Conservation (phyloP, 495 filamentous ascomycete genomes). For the Tuber borchii region DNA sequence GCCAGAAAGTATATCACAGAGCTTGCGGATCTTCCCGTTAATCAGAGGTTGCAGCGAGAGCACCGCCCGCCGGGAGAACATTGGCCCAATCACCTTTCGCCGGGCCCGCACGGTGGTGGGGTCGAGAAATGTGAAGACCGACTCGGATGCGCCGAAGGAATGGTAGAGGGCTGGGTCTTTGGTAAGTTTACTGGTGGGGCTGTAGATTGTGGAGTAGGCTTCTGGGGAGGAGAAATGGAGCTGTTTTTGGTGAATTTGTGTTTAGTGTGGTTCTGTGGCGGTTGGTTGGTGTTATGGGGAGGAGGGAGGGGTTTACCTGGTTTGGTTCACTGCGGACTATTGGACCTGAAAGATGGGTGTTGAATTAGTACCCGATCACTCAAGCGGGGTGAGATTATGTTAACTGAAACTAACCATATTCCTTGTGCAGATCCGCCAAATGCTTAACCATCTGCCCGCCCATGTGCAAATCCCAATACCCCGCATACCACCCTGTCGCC, state of each 20-base stretch:
- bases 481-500: slow-evolving; percentile 33
- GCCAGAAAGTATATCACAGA: slow-evolving; percentile 32
- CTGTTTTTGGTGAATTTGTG: slow-evolving; percentile 23
- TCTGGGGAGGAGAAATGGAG: slow-evolving; percentile 46
- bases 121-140: slow-evolving; percentile 42
- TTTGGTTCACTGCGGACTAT: slow-evolving; percentile 42
- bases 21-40: slow-evolving; percentile 42
- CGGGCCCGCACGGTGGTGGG: slow-evolving; percentile 44
- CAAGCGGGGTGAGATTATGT: slow-evolving; percentile 1
- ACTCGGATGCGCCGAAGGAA: slow-evolving; percentile 42
- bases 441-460: slow-evolving; percentile 15
- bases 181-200: slow-evolving; percentile 40
- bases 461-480: slow-evolving; percentile 31
- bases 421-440: slow-evolving; percentile 27
- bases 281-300: background rate
- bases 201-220: slow-evolving; percentile 46
- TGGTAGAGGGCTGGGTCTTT: slow-evolving; percentile 44
- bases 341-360: slow-evolving; percentile 21
- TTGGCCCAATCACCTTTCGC: slow-evolving; percentile 42
- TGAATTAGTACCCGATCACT: slow-evolving; percentile 2
- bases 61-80: slow-evolving; percentile 44
- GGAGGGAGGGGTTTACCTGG: slow-evolving; percentile 21
- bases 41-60: slow-evolving; percentile 42
- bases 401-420: slow-evolving; percentile 34
- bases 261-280: background rate